A percentile compares a stretch with the other conserved stretches of the same genome.
phyloP scores from a whole-genome alignment of 164 flowering plant species.

The Sextonia rubra region DNA sequence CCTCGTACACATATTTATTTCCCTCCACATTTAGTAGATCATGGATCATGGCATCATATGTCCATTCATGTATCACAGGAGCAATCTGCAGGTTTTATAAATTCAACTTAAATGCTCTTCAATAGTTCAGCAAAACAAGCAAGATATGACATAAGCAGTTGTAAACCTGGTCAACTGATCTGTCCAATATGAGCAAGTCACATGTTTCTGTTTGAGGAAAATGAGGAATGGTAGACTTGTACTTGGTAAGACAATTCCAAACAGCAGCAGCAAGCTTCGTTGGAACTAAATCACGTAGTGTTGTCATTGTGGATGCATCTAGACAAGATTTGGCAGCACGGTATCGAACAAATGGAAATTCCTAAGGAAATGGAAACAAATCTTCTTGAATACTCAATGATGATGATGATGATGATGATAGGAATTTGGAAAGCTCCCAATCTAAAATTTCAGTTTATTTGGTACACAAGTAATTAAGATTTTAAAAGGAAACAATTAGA shows the following conservation, averaged over 20 bases:
- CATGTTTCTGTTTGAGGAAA: slow-evolving; percentile 94
- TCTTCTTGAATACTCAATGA: not conserved
- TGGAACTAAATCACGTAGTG: slow-evolving; percentile 75
- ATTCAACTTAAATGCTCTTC: not conserved
- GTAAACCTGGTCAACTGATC: slow-evolving; percentile 92
- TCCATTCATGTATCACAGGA: slow-evolving; percentile 99
- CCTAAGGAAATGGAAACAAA: slow-evolving; percentile 39
- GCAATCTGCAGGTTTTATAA: slow-evolving; percentile 56
- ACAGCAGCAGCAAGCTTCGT: slow-evolving; percentile 92
- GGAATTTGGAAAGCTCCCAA: not conserved
- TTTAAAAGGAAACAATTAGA: not conserved
- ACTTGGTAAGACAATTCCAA: slow-evolving; percentile 67
- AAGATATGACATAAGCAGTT: not conserved
- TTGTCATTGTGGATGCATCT: slow-evolving; percentile 67
- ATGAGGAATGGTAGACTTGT: slow-evolving; percentile 63
- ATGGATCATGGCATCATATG: slow-evolving; percentile 99
- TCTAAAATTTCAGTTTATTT: not conserved
- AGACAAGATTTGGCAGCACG: slow-evolving; percentile 69
- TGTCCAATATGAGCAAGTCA: slow-evolving; percentile 86
- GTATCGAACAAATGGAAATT: slow-evolving; percentile 84
- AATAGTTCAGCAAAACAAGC: not conserved
- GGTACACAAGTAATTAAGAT: too few species aligned
- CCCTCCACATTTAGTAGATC: slow-evolving; percentile 91
- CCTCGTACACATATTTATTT: slow-evolving; percentile 93
- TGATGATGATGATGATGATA: too few species aligned